These are phyloP conservation scores for Stipa capillata DNA, from an alignment of 176 grass and related monocot species.

Conservation along the genomic window DNA sequence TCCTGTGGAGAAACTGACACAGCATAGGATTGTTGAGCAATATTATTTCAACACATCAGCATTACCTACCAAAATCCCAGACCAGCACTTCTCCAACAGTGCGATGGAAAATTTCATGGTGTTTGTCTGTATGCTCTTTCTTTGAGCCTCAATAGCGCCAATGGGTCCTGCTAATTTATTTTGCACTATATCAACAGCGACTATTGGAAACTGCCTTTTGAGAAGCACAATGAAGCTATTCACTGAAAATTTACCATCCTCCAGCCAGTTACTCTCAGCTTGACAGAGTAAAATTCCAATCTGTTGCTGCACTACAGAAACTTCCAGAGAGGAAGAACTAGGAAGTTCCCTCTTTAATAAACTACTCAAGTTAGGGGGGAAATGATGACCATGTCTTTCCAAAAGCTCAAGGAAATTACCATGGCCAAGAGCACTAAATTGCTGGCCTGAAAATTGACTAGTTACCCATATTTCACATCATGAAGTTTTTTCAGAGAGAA, in stretches of 20 bases:
- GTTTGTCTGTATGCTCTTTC: constrained; percentile 20
- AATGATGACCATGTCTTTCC: constrained; percentile 37
- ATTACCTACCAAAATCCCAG: constrained; percentile 1
- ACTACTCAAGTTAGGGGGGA: constrained; percentile 24
- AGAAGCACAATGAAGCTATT: constrained; percentile 39
- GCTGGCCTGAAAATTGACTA: constrained; percentile 33
- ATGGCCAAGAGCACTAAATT: constrained; percentile 58
- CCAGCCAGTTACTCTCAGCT: constrained; percentile 31
- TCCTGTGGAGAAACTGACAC: constrained; percentile 30
- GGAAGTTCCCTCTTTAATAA: constrained; percentile 22
- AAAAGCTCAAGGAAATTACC: constrained; percentile 46
- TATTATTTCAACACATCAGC: neutral
- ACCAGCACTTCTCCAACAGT: constrained; percentile 37
- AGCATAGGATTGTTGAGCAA: constrained; percentile 18
- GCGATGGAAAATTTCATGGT: constrained; percentile 42
- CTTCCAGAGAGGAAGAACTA: constrained; percentile 19
- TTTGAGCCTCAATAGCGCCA: constrained; percentile 9
- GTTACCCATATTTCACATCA: constrained; percentile 48
- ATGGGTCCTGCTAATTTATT: constrained; percentile 7
- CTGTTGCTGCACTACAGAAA: constrained; percentile 38
- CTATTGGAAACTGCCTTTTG: constrained; percentile 50
- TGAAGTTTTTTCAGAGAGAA: constrained; percentile 39
- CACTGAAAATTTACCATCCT: constrained; percentile 10
- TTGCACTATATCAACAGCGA: constrained; percentile 27
- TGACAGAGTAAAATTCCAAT: constrained; percentile 39